Evolutionary conservation across 495 filamentous ascomycete genomes (phyloP).

Genomic region (Mytilinidion resinicola): DNA sequence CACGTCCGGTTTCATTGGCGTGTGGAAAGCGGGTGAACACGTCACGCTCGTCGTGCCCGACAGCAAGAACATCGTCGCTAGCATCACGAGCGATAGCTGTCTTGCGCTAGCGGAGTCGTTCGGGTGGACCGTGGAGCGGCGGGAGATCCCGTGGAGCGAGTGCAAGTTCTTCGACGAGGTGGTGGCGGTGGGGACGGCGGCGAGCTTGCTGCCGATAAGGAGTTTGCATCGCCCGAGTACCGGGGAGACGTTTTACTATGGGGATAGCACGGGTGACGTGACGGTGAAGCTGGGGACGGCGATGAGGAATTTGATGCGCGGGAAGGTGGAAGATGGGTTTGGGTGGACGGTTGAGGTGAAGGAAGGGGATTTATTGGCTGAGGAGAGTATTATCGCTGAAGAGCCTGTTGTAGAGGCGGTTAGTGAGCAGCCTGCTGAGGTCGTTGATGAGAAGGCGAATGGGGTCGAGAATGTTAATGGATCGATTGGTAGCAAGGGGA

Average conservation of each 20-base stretch:
- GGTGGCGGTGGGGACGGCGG: constrained; percentile 10
- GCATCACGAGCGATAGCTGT: constrained; percentile 30
- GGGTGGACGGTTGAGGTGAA: constrained; percentile 60
- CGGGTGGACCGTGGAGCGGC: constrained; percentile 34
- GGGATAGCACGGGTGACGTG: constrained; percentile 52
- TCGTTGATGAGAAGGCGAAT: too few relatives aligned
- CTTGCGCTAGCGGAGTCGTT: constrained; percentile 28
- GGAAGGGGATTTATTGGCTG: constrained; percentile 25
- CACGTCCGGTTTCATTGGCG: constrained; percentile 44
- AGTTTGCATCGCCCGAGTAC: constrained; percentile 5
- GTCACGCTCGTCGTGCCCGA: constrained; percentile 34
- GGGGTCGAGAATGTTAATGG: too few relatives aligned
- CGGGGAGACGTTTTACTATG: constrained; percentile 13
- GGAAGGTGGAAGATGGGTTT: constrained; percentile 63
- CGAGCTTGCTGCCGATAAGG: constrained; percentile 17
- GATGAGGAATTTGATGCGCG: constrained; percentile 74
- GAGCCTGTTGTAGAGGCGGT: background rate
- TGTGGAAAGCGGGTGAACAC: constrained; percentile 28
- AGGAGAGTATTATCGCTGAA: background rate
- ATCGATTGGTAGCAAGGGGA: too few relatives aligned
- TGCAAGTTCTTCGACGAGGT: constrained; percentile 17
- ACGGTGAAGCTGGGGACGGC: constrained; percentile 55
- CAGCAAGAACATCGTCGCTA: constrained; percentile 36
- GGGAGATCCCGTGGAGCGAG: constrained; percentile 19
- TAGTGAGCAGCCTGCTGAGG: background rate